Percentiles rank a stretch among this genome's conserved stretches.
These are phyloP conservation scores for Dactylellina haptotyla DNA, from an alignment of 2,329 filamentous ascomycete species.

Conservation along the genomic window DNA sequence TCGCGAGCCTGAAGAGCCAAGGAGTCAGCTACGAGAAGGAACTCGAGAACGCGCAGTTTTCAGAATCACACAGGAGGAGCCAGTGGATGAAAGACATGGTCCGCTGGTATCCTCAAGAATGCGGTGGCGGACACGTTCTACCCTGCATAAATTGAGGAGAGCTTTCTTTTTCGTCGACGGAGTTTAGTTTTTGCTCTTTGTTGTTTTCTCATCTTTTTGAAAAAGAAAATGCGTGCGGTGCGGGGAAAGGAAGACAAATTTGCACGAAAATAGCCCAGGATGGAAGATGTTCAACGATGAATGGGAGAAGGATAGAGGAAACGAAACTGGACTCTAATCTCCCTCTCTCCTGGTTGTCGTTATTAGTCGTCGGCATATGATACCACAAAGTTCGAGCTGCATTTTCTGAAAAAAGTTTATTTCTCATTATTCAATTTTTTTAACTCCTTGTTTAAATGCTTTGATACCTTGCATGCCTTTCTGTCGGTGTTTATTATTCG, in stretches of 20 bases:
- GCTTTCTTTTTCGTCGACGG: neutral
- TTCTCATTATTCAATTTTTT: conserved; percentile 1
- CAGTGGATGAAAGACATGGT: conserved; percentile 52
- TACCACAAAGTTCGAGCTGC: neutral
- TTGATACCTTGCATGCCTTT: conserved; percentile 1
- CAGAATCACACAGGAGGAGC: conserved; percentile 38
- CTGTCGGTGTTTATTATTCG: too few species aligned
- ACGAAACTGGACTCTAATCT: conserved; percentile 33
- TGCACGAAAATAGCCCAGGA: too few species aligned
- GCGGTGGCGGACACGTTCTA: conserved; percentile 49
- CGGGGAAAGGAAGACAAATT: conserved; percentile 12
- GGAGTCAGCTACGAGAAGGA: conserved; percentile 36
- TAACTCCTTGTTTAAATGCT: neutral
- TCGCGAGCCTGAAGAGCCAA: conserved; percentile 34
- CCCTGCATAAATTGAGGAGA: conserved; percentile 41
- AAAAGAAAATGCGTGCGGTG: neutral
- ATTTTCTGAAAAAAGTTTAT: conserved; percentile 13
- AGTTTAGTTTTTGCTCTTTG: neutral
- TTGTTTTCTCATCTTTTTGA: neutral
- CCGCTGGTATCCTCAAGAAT: conserved; percentile 46
- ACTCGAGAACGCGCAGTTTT: conserved; percentile 49
- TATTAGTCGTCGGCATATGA: conserved; percentile 14
- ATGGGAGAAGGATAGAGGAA: conserved; percentile 21
- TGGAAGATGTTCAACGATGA: too few species aligned
- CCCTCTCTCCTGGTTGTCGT: conserved; percentile 15